Evolutionary conservation across 331 rosid genomes (phyloP).

Genomic region (Erythrophleum ivorense): DNA sequence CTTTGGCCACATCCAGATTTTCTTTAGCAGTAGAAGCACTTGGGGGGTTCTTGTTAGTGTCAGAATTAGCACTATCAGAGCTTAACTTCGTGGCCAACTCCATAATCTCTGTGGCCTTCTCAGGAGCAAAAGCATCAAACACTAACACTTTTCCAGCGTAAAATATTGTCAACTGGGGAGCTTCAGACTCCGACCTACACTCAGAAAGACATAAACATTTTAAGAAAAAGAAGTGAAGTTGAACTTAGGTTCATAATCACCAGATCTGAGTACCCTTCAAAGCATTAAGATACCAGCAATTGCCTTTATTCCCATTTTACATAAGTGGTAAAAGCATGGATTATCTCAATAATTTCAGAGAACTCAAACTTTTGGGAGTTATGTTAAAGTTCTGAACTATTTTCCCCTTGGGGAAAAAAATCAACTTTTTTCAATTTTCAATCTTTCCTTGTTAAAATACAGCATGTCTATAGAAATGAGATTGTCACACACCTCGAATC

Average conservation of each 20-base stretch:
- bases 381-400: neutral
- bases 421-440: neutral
- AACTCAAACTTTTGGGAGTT: neutral
- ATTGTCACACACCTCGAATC: conserved; percentile 52
- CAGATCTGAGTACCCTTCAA: conserved; percentile 21
- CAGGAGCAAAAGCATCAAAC: conserved; percentile 58
- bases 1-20: conserved; percentile 30
- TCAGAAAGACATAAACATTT: neutral
- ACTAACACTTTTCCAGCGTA: conserved; percentile 71
- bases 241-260: neutral
- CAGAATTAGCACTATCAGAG: conserved; percentile 36
- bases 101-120: conserved; percentile 77
- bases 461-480: conserved; percentile 10
- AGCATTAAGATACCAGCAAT: neutral
- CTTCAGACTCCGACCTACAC: conserved; percentile 45
- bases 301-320: neutral
- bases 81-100: conserved; percentile 68
- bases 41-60: neutral
- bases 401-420: neutral
- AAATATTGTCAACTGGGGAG: conserved; percentile 68
- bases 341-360: conserved; percentile 38
- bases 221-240: neutral
- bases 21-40: conserved; percentile 40
- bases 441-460: neutral
- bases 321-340: conserved; percentile 21